These are phyloP conservation scores for Coemansia sp. DNA, from an alignment of 192 early-diverging fungal species.

Conservation along the genomic window DNA sequence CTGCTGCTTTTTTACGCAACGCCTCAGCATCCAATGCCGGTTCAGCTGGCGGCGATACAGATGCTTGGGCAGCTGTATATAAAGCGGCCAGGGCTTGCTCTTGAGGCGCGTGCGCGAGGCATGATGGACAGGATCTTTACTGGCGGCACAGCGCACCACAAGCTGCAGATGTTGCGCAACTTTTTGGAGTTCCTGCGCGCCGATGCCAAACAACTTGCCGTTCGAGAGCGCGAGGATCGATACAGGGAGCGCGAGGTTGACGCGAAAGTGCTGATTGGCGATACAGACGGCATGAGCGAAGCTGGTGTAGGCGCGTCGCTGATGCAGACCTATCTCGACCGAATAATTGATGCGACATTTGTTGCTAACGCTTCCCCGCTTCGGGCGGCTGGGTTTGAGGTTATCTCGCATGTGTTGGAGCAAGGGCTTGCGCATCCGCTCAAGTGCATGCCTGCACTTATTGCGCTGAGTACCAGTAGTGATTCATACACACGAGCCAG, in stretches of 20 bases:
- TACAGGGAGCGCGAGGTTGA: constrained; percentile 57
- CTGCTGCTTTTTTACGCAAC: constrained; percentile 50
- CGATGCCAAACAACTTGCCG: constrained; percentile 61
- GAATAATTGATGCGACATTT: constrained; percentile 75
- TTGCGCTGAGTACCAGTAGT: constrained; percentile 77
- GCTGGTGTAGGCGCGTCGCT: constrained; percentile 83
- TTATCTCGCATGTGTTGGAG: constrained; percentile 77
- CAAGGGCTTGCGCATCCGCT: constrained; percentile 91
- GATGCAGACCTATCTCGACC: constrained; percentile 83
- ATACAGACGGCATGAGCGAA: constrained; percentile 78
- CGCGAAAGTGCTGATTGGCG: constrained; percentile 75
- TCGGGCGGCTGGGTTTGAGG: constrained; percentile 73
- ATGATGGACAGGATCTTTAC: constrained; percentile 72
- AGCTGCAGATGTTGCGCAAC: constrained; percentile 68
- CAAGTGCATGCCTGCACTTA: constrained; percentile 84
- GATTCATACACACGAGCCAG: constrained; percentile 65
- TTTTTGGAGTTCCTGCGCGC: constrained; percentile 69
- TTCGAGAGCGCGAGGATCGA: constrained; percentile 47
- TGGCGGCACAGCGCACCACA: constrained; percentile 46
- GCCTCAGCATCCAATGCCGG: constrained; percentile 23
- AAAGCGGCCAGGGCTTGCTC: constrained; percentile 66
- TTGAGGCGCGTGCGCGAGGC: constrained; percentile 51
- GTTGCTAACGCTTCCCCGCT: constrained; percentile 53
- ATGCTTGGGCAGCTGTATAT: constrained; percentile 72
- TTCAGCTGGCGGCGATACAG: constrained; percentile 60